Evolutionary conservation across 306 rosid species (phyloP).

Genomic region (Coriaria nepalensis): DNA sequence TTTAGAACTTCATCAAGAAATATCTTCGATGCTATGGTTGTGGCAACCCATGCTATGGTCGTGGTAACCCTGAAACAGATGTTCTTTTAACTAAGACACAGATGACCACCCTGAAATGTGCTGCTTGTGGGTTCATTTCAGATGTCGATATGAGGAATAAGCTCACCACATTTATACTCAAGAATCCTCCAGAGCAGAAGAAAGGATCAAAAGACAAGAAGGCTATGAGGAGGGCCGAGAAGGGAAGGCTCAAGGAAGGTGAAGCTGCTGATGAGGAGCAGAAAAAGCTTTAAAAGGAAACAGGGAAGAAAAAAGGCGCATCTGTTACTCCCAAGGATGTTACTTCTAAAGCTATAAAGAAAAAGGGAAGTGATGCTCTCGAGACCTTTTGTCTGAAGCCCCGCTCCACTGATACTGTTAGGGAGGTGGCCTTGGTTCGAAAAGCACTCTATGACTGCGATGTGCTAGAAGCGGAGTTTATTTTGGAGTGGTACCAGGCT

Average conservation of each 20-base stretch:
- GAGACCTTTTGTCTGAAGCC: conserved; percentile 29
- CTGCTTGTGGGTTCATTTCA: conserved; percentile 70
- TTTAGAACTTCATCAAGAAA: conserved; percentile 72
- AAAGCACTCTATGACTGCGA: conserved; percentile 37
- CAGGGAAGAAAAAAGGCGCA: conserved; percentile 47
- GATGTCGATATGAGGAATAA: conserved; percentile 83
- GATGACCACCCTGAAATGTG: conserved; percentile 66
- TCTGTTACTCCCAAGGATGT: conserved; percentile 24
- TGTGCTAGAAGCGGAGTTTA: conserved; percentile 29
- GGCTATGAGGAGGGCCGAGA: conserved; percentile 77
- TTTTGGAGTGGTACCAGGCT: conserved; percentile 35
- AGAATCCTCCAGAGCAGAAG: conserved; percentile 70
- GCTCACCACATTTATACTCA: conserved; percentile 59
- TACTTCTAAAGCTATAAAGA: conserved; percentile 27
- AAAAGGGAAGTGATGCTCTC: conserved; percentile 28
- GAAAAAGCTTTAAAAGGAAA: conserved; percentile 49
- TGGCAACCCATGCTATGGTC: conserved; percentile 68
- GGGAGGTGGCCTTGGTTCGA: conserved; percentile 42
- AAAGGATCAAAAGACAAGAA: conserved; percentile 64
- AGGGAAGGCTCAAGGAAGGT: conserved; percentile 70
- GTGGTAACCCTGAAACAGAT: conserved; percentile 80
- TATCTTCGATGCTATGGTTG: conserved; percentile 74
- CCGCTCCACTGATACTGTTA: conserved; percentile 19
- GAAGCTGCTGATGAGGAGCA: conserved; percentile 62
- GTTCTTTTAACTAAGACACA: conserved; percentile 53